Evolutionary conservation across 441 rosid genomes (phyloP).

Genomic region (Francoa sonchifolia): DNA sequence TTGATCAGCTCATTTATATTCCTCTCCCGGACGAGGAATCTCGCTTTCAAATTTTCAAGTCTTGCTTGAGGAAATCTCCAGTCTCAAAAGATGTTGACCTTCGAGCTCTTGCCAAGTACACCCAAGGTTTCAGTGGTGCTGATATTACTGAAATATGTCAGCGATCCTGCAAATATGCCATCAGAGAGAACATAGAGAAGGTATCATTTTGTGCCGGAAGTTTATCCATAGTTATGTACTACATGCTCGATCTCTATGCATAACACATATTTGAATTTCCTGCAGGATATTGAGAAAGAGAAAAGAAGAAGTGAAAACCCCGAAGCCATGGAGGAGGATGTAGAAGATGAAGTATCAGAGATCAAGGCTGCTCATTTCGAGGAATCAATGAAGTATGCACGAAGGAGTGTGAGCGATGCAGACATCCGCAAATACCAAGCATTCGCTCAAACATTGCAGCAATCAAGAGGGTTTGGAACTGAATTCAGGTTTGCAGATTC

Average conservation of each 20-base stretch:
- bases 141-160: too few species aligned
- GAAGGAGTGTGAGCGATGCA: constrained; percentile 49
- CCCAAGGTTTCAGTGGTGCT: constrained; percentile 13
- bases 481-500: constrained; percentile 41
- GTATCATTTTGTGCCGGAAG: background rate
- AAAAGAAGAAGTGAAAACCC: constrained; percentile 11
- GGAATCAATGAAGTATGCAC: constrained; percentile 11
- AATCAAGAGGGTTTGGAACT: constrained; percentile 44
- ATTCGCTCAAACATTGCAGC: constrained; percentile 54
- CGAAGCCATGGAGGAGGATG: constrained; percentile 11
- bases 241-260: too few species aligned
- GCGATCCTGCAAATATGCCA: constrained; percentile 11
- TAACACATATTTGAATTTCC: too few species aligned
- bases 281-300: constrained; percentile 9
- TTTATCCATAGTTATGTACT: background rate
- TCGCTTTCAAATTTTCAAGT: constrained; percentile 9
- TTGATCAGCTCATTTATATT: constrained; percentile 11
- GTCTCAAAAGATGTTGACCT: constrained; percentile 10
- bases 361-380: constrained; percentile 11
- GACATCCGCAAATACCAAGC: constrained; percentile 57
- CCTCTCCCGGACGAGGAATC: constrained; percentile 12
- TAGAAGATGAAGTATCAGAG: constrained; percentile 9
- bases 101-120: constrained; percentile 10
- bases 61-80: constrained; percentile 11
- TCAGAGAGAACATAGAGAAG: constrained; percentile 13